Evolutionary conservation across 2,329 filamentous ascomycete species (phyloP).

Genomic region (Botryotinia calthae): DNA sequence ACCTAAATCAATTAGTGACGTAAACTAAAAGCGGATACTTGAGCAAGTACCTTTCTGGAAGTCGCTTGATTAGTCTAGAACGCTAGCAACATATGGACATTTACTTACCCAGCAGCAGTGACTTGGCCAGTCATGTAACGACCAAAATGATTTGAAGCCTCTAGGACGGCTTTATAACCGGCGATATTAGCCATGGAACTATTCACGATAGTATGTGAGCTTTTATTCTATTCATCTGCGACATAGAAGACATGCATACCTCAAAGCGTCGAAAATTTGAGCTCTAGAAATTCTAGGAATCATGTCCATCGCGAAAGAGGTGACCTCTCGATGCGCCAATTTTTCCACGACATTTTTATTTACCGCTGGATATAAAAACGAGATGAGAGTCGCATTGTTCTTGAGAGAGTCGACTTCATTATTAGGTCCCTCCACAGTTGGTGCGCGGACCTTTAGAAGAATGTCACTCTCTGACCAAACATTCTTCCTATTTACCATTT

Average conservation of each 20-base stretch:
- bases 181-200: constrained; percentile 95
- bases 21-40: constrained; percentile 7
- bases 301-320: constrained; percentile 88
- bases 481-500: constrained; percentile 64
- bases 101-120: constrained; percentile 70
- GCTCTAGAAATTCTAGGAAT: constrained; percentile 86
- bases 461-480: constrained; percentile 77
- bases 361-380: constrained; percentile 78
- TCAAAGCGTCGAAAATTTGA: constrained; percentile 81
- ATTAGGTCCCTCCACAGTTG: constrained; percentile 54
- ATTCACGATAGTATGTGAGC: constrained; percentile 14
- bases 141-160: constrained; percentile 86
- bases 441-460: constrained; percentile 78
- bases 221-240: constrained; percentile 16
- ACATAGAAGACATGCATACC: constrained; percentile 25
- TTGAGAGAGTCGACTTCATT: constrained; percentile 68
- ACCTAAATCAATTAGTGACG: constrained; percentile 54
- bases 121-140: constrained; percentile 86
- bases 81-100: neutral
- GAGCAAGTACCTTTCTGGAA: constrained; percentile 34
- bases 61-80: constrained; percentile 32
- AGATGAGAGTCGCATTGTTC: constrained; percentile 71
- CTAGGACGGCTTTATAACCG: constrained; percentile 86
- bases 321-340: constrained; percentile 68
- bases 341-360: constrained; percentile 73